Conservation (phyloP, 768 basidiomycete species). For the Trametes cinnabarina region DNA sequence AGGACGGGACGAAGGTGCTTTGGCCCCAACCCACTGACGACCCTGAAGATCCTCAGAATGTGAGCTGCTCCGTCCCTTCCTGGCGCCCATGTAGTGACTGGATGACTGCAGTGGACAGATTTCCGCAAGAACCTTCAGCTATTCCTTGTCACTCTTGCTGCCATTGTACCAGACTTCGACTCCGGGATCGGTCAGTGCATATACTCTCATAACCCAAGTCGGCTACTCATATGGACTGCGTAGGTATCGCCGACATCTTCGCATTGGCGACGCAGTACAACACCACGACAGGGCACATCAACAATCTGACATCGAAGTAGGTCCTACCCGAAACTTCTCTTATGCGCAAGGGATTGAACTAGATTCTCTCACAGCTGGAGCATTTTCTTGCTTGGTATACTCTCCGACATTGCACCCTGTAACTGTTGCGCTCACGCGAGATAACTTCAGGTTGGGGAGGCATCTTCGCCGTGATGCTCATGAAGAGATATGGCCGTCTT, state of each 20-base stretch:
- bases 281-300: conserved; percentile 56
- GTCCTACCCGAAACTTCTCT: neutral
- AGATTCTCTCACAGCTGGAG: conserved; percentile 47
- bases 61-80: conserved; percentile 13
- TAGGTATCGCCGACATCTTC: conserved; percentile 63
- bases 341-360: neutral
- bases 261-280: conserved; percentile 53
- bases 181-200: conserved; percentile 53
- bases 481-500: conserved; percentile 61
- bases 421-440: neutral
- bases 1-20: conserved; percentile 56
- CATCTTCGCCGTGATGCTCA: conserved; percentile 60
- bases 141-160: conserved; percentile 59
- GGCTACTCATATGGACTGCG: neutral
- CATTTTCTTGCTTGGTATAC: conserved; percentile 56
- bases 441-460: conserved; percentile 51
- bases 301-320: conserved; percentile 56
- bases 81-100: neutral
- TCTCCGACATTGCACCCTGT: neutral
- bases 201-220: neutral
- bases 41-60: conserved; percentile 65
- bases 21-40: conserved; percentile 71
- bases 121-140: conserved; percentile 55
- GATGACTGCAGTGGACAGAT: conserved; percentile 47
- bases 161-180: conserved; percentile 66